Conservation (phyloP, 2,329 filamentous ascomycete species). For the Sclerotinia spermophila region DNA sequence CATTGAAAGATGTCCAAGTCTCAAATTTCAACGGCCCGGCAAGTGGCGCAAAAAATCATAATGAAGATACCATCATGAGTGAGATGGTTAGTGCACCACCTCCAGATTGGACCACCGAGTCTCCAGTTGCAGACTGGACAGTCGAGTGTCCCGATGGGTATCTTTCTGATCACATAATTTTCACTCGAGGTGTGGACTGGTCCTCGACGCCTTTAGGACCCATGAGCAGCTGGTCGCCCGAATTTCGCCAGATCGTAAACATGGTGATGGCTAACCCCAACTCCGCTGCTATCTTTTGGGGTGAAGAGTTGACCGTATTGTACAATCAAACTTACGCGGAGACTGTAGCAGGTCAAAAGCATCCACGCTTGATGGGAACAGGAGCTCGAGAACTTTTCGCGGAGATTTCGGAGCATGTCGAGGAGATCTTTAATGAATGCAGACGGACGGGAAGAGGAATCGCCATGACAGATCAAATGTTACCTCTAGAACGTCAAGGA, state of each 20-base stretch:
- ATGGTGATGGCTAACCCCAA: slow-evolving; percentile 75
- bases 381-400: slow-evolving; percentile 53
- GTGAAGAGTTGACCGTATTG: slow-evolving; percentile 58
- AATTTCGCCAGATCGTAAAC: slow-evolving; percentile 73
- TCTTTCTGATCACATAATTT: slow-evolving; percentile 65
- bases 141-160: slow-evolving; percentile 38
- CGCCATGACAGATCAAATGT: slow-evolving; percentile 74
- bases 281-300: slow-evolving; percentile 75
- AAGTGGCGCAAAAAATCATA: neutral
- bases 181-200: slow-evolving; percentile 71
- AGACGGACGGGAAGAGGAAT: slow-evolving; percentile 68
- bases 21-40: neutral
- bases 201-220: slow-evolving; percentile 67
- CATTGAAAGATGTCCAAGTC: slow-evolving; percentile 7
- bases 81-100: neutral
- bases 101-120: neutral
- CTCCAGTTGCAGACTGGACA: neutral
- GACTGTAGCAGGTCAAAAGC: slow-evolving; percentile 70
- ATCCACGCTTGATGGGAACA: slow-evolving; percentile 63
- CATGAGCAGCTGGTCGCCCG: slow-evolving; percentile 62
- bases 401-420: slow-evolving; percentile 70
- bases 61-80: neutral
- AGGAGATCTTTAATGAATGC: slow-evolving; percentile 64
- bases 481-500: slow-evolving; percentile 66
- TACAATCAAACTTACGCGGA: slow-evolving; percentile 69